Percentiles rank a stretch among this genome's conserved stretches.
These are phyloP conservation scores for Trichoderma sp. DNA, from an alignment of 2,329 filamentous ascomycete genomes.

Conservation along the genomic window DNA sequence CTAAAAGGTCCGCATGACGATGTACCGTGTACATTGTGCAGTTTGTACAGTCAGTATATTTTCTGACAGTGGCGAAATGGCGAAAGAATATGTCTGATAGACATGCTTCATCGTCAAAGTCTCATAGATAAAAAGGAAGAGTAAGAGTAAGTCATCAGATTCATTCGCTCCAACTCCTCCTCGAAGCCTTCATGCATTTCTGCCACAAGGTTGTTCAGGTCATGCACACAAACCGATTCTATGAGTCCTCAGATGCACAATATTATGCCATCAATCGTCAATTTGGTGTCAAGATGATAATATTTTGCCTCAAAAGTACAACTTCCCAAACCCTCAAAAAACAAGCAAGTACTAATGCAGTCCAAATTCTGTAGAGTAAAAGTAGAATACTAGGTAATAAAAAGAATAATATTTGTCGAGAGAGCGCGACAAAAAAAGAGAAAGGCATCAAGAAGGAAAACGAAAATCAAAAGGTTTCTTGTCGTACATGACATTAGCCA, in stretches of 20 bases:
- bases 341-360: conserved; percentile 1
- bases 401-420: conserved; percentile 20
- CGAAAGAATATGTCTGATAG: not conserved
- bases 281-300: not conserved
- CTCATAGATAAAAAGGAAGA: not conserved
- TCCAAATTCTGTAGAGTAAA: not conserved
- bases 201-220: not conserved
- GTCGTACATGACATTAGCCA: conserved; percentile 34
- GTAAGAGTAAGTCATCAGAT: not conserved
- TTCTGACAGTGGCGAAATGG: not conserved
- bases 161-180: not conserved
- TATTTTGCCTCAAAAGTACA: not conserved
- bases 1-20: not conserved
- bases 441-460: not conserved
- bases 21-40: not conserved
- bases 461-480: conserved; percentile 30
- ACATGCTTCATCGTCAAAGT: not conserved
- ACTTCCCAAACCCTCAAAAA: not conserved
- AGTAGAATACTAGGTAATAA: not conserved
- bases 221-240: not conserved
- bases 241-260: not conserved
- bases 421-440: not conserved
- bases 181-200: not conserved
- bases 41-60: not conserved
- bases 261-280: not conserved